phyloP scores from a whole-genome alignment of 495 filamentous ascomycete genomes.

The Chaetomidium leptoderma region DNA sequence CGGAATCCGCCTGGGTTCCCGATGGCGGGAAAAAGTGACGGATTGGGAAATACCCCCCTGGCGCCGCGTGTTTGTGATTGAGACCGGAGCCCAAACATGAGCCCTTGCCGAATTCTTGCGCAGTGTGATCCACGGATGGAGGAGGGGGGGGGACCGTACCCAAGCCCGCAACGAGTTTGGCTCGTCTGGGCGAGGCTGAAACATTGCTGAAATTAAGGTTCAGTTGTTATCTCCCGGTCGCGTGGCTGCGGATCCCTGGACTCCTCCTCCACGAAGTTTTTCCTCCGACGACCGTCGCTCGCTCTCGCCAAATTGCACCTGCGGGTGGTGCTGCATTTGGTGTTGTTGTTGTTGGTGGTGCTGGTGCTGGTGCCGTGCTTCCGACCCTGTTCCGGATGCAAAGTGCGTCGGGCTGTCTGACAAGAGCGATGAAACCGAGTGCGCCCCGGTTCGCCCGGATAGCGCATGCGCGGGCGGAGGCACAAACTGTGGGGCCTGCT shows the following conservation, averaged over 20 bases:
- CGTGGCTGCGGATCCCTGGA: slow-evolving; percentile 35
- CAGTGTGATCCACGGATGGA: not conserved
- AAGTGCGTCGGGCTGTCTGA: slow-evolving; percentile 38
- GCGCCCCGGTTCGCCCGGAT: slow-evolving; percentile 33
- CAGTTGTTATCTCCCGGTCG: slow-evolving; percentile 34
- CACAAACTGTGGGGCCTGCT: slow-evolving; percentile 3
- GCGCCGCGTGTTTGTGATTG: slow-evolving; percentile 7
- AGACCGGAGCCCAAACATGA: not conserved
- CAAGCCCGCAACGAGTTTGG: slow-evolving; percentile 20
- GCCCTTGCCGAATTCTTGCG: not conserved
- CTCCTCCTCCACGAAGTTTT: slow-evolving; percentile 29
- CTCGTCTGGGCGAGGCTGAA: slow-evolving; percentile 31
- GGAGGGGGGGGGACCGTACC: slow-evolving; percentile 1
- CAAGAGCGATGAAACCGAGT: slow-evolving; percentile 48
- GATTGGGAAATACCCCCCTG: slow-evolving; percentile 6
- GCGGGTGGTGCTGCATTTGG: slow-evolving; percentile 8
- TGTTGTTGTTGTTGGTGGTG: slow-evolving; percentile 13
- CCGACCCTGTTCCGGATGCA: slow-evolving; percentile 22
- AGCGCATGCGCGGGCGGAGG: slow-evolving; percentile 17
- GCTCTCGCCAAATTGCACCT: slow-evolving; percentile 24
- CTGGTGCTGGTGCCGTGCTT: slow-evolving; percentile 23
- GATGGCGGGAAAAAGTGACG: not conserved
- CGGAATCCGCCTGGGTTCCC: not conserved
- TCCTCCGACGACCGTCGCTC: slow-evolving; percentile 29
- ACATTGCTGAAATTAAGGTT: slow-evolving; percentile 39